Evolutionary conservation across 2,329 filamentous ascomycete genomes (phyloP), one percentile per base, ranked within the genome.

Genomic region (Ceratocystis eucalypticola): DNA sequence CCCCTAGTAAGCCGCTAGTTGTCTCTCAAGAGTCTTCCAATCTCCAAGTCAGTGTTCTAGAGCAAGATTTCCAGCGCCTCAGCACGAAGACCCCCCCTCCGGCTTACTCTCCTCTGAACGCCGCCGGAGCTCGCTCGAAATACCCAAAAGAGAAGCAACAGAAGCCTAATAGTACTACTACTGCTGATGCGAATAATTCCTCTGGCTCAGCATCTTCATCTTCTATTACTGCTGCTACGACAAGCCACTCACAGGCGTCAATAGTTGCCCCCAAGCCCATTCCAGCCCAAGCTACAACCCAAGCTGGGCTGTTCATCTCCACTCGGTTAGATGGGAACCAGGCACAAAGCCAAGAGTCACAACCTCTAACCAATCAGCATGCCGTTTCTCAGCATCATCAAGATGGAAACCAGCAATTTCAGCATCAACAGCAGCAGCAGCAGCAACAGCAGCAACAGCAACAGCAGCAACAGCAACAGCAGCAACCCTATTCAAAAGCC

Each of bases 1-100:
- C 67, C 2, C 53, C 64, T 28, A 44, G 17, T 33, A 57, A 62
- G 28, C 61, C 66, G 30, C 44, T 61, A 20, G 44, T n/a, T 44
- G 48, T 68, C 33, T 55, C 61, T 10, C 17, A 57, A 20, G 67
- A 66, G 5, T 59, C 68, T 5, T 50, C 66, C 5, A 72, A 74
- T 64, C 74, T 84, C 41, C 84, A 86, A 70, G 80, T 84, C 68
- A 91, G 84, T 76, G 83, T 89, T n/a, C 76, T 96, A 45, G 89
- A 95, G 72, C 87, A 91, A 71, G 92, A 96, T 71, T 88, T 96
- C 74, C 86, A 91, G 70, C 85, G 91, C 20, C 82, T 96, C 82
- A 85, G 90, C 70, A 81, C 86, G 37, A 88, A 90, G 25, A 91
- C 91, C 65, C 92, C 93, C 15, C 94, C 94, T 22, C 94, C 94